Base-by-base conservation (phyloP, 179 eudicot genomes). In the Spergularia azorica region DNA sequence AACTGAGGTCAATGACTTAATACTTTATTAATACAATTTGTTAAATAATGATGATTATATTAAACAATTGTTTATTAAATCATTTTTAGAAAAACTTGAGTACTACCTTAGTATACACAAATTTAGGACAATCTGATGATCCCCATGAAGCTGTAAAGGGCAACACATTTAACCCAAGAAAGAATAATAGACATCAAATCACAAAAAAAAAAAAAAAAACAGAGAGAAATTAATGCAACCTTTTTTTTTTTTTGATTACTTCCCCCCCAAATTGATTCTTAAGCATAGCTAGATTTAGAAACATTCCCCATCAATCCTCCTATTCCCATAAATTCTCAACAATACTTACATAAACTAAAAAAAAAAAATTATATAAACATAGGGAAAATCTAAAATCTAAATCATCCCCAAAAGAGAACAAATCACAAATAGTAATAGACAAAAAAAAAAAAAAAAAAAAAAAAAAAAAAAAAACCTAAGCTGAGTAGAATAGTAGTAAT, bases 81-180 rank as follows among this genome's bases (percentile, higher is more conserved):
- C 39, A 36, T 36, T 36, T 36, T 36, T 36, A 36, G 39, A 36
- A 36, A 26, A 50, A 58, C 61, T 63, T 39, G 13, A 4, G 5
- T 41, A 71, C 20, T 80, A 76, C 79, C 76, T 80, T 63, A 55
- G 68, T 76, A 57, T 67, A 18, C 8, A 58, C 55, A 51, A 38
- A 75, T 48, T 56, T 70, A 50, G 74, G 72, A 61, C 52, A 75
- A 71, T 63, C 75, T 74, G 79, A 76, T 70, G 75, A 80, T 80
- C 79, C 79, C 83, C 72, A 80, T 80, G 79, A 80, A 79, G 66
- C 78, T 75, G 79, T 62, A 52, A 79, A 79, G 79, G 70, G 74
- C 69, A 48, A 61, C 67, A 58, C 73, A 73, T 73, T 56, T 51
- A 77, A 67, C 50, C 74, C 78, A 74, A 50, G 74, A 55, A 63